phyloP scores from a whole-genome alignment of 805 yeast genomes.

The Cyberlindnera saturnus region DNA sequence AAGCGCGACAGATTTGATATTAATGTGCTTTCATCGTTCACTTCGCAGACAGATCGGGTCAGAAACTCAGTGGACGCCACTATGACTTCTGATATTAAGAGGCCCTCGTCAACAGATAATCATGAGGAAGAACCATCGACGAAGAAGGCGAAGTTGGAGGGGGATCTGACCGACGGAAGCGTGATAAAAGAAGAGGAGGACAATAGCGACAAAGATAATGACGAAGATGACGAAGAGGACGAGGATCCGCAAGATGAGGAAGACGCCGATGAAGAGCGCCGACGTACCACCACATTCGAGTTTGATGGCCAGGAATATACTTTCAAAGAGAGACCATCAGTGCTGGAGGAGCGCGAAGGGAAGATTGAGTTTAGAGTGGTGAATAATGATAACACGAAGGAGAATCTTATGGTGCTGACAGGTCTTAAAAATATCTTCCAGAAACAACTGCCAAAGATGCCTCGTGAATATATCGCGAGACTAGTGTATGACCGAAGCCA shows the following conservation, averaged over 20 bases:
- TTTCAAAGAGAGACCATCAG: constrained; percentile 90
- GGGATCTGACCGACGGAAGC: constrained; percentile 16
- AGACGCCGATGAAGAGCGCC: constrained; percentile 29
- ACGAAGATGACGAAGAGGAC: constrained; percentile 20
- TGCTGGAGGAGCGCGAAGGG: constrained; percentile 88
- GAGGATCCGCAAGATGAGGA: constrained; percentile 21
- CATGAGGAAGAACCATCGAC: constrained; percentile 26
- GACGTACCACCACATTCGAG: constrained; percentile 34
- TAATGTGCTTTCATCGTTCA: no score
- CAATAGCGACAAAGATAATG: constrained; percentile 19
- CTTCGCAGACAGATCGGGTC: no score
- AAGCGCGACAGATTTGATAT: no score
- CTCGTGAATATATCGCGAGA: constrained; percentile 91
- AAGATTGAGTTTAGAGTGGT: constrained; percentile 94
- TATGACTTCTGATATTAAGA: constrained; percentile 14
- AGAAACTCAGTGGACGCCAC: not conserved
- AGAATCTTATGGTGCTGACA: constrained; percentile 84
- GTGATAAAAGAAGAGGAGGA: constrained; percentile 22
- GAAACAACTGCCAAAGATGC: constrained; percentile 98
- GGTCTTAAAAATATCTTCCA: constrained; percentile 96
- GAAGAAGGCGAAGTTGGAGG: constrained; percentile 21
- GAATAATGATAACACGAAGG: constrained; percentile 85
- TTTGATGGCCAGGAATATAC: constrained; percentile 74
- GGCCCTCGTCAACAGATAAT: constrained; percentile 8
- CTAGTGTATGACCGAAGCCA: constrained; percentile 93